Evolutionary conservation across 2,329 filamentous ascomycete species (phyloP).

Genomic region (Fusarium bulbicola): DNA sequence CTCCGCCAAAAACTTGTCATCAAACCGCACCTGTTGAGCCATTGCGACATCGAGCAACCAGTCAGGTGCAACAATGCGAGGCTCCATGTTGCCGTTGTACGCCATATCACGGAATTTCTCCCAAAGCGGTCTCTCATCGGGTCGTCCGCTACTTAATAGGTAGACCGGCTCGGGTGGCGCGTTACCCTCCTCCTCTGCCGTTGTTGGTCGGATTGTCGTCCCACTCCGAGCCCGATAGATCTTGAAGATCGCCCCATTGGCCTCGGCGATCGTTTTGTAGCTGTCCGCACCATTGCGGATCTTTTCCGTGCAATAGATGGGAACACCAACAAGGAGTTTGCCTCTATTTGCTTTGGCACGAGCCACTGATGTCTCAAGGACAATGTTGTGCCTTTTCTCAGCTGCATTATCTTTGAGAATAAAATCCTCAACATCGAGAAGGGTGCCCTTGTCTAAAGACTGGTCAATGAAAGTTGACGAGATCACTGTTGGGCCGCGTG

Average conservation of each 20-base stretch:
- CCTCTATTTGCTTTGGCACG: conserved; percentile 81
- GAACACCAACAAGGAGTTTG: conserved; percentile 76
- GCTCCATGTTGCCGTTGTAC: conserved; percentile 77
- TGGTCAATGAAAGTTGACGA: conserved; percentile 81
- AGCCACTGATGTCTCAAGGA: conserved; percentile 71
- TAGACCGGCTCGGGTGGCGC: conserved; percentile 78
- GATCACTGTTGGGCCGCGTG: conserved; percentile 80
- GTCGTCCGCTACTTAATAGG: conserved; percentile 75
- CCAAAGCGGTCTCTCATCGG: conserved; percentile 80
- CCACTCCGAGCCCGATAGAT: conserved; percentile 79
- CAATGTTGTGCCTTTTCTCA: conserved; percentile 76
- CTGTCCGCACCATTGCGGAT: conserved; percentile 85
- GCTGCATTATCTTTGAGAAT: conserved; percentile 75
- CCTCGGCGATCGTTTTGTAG: conserved; percentile 84
- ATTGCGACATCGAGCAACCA: conserved; percentile 93
- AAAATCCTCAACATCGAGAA: conserved; percentile 72
- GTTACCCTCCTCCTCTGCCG: conserved; percentile 70
- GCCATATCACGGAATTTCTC: conserved; percentile 82
- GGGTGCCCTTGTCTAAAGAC: conserved; percentile 73
- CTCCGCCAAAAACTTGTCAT: conserved; percentile 67
- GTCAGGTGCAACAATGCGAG: conserved; percentile 83
- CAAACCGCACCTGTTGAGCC: conserved; percentile 80
- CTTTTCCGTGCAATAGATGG: conserved; percentile 84
- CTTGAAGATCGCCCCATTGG: conserved; percentile 86
- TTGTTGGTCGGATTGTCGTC: conserved; percentile 71